Conservation (phyloP, 1,284 basidiomycete species). For the Anthracocystis panici-leucophaei region DNA sequence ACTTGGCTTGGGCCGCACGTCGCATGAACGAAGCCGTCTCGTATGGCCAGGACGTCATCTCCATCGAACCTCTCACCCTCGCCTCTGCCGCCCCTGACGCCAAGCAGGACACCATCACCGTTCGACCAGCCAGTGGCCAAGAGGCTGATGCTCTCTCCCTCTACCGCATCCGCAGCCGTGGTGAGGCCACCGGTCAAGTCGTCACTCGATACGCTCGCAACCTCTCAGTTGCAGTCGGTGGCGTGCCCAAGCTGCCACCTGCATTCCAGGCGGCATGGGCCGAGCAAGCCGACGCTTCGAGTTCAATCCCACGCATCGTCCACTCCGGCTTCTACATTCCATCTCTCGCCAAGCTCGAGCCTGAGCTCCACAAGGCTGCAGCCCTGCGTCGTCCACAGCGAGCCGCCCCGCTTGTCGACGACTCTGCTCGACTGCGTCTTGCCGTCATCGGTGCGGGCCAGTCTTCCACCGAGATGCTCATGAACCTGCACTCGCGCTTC, state of each 20-base stretch:
- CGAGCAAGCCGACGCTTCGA: conserved; percentile 14
- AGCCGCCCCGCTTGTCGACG: conserved; percentile 9
- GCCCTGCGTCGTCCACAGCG: conserved; percentile 18
- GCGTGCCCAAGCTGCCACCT: conserved; percentile 54
- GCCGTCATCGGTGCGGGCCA: conserved; percentile 68
- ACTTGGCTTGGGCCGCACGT: conserved; percentile 66
- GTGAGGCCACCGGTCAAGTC: conserved; percentile 26
- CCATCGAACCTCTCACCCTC: conserved; percentile 57
- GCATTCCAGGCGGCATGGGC: conserved; percentile 51
- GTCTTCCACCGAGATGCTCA: conserved; percentile 64
- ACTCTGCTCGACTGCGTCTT: conserved; percentile 52
- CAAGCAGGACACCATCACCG: conserved; percentile 32
- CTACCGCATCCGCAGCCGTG: conserved; percentile 47
- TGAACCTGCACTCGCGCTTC: conserved; percentile 65
- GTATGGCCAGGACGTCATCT: conserved; percentile 61
- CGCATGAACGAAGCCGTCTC: conserved; percentile 60
- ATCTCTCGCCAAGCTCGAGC: conserved; percentile 52
- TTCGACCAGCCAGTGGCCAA: conserved; percentile 22
- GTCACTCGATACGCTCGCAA: conserved; percentile 55
- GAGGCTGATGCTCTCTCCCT: conserved; percentile 40
- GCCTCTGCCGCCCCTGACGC: conserved; percentile 25
- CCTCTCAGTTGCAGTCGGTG: conserved; percentile 64
- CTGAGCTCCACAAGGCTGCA: conserved; percentile 39
- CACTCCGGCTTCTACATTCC: conserved; percentile 65
- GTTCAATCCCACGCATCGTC: conserved; percentile 47